These are phyloP conservation scores for Pezicula radicicola DNA, from an alignment of 2,329 filamentous ascomycete genomes.

Conservation along the genomic window DNA sequence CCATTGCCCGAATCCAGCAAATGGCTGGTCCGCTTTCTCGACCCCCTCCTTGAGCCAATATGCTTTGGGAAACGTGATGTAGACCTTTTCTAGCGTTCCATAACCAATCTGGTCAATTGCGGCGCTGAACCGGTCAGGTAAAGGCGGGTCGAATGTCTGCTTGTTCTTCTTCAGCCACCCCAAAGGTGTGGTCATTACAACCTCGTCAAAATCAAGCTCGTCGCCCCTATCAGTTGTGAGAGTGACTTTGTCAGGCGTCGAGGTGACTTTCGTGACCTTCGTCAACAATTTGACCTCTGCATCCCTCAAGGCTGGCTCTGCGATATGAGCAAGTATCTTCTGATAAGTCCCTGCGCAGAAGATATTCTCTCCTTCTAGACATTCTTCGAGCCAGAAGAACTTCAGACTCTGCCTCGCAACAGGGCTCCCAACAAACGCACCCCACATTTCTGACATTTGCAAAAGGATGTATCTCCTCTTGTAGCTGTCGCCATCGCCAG, in stretches of 20 bases:
- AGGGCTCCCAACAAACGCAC: slow-evolving; percentile 49
- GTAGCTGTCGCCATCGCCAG: slow-evolving; percentile 25
- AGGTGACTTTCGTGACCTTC: slow-evolving; percentile 17
- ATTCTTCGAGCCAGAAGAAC: slow-evolving; percentile 57
- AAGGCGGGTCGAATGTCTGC: slow-evolving; percentile 37
- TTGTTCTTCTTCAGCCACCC: slow-evolving; percentile 45
- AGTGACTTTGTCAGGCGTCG: slow-evolving; percentile 3
- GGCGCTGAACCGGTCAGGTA: slow-evolving; percentile 38
- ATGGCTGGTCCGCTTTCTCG: slow-evolving; percentile 9
- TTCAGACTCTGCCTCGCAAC: slow-evolving; percentile 49
- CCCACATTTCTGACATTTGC: slow-evolving; percentile 41
- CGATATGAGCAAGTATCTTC: slow-evolving; percentile 23
- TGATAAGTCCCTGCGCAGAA: slow-evolving; percentile 30
- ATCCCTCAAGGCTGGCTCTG: slow-evolving; percentile 18
- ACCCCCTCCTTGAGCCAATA: slow-evolving; percentile 48
- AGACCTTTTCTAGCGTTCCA: slow-evolving; percentile 47
- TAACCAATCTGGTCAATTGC: slow-evolving; percentile 46
- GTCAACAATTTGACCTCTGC: slow-evolving; percentile 21
- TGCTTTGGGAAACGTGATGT: slow-evolving; percentile 55
- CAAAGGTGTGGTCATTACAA: slow-evolving; percentile 49
- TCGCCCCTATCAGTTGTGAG: slow-evolving; percentile 15
- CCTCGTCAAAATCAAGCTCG: slow-evolving; percentile 31
- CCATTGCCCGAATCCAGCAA: slow-evolving; percentile 56
- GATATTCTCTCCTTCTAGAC: slow-evolving; percentile 45
- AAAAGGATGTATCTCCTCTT: slow-evolving; percentile 35